phyloP scores from a whole-genome alignment of 2,329 filamentous ascomycete species.

The Chaetomium sp. region DNA sequence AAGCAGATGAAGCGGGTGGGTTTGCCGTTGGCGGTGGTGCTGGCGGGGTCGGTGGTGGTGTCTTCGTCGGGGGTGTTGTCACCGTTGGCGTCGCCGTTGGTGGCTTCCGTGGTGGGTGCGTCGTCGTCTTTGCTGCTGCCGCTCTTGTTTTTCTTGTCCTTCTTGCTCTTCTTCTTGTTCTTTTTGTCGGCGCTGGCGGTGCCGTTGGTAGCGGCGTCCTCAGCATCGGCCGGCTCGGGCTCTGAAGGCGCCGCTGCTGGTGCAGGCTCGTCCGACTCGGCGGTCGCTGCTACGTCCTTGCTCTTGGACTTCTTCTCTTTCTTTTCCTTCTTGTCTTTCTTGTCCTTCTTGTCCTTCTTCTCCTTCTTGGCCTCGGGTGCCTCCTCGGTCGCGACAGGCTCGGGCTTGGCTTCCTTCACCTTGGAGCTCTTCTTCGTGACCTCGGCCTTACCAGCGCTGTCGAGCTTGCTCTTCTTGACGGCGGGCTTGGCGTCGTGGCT shows the following conservation, averaged over 20 bases:
- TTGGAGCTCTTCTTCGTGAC: slow-evolving; percentile 33
- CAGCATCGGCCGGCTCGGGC: not conserved
- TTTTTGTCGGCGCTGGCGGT: slow-evolving; percentile 34
- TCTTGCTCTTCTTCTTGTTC: slow-evolving; percentile 38
- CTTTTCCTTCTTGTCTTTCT: slow-evolving; percentile 38
- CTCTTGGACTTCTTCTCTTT: slow-evolving; percentile 38
- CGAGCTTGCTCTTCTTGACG: slow-evolving; percentile 38
- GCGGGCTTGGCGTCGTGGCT: slow-evolving; percentile 27
- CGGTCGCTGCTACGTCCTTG: slow-evolving; percentile 3
- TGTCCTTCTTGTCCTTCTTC: slow-evolving; percentile 38
- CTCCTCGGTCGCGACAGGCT: slow-evolving; percentile 1
- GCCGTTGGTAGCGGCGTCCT: slow-evolving; percentile 18
- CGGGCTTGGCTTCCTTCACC: slow-evolving; percentile 25
- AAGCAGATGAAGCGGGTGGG: slow-evolving; percentile 75
- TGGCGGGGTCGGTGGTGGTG: not conserved
- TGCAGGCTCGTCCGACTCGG: slow-evolving; percentile 8
- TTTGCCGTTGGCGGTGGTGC: slow-evolving; percentile 30
- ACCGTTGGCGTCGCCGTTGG: not conserved
- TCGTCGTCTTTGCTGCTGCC: not conserved
- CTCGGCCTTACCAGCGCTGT: slow-evolving; percentile 35
- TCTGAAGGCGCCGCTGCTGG: not conserved
- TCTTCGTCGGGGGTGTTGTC: not conserved
- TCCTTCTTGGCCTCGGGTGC: slow-evolving; percentile 35
- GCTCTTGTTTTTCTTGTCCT: slow-evolving; percentile 38
- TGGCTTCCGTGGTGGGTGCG: not conserved